Base-by-base conservation (phyloP, 352 stramenopile genomes). In the Globisporangium nagaii region DNA sequence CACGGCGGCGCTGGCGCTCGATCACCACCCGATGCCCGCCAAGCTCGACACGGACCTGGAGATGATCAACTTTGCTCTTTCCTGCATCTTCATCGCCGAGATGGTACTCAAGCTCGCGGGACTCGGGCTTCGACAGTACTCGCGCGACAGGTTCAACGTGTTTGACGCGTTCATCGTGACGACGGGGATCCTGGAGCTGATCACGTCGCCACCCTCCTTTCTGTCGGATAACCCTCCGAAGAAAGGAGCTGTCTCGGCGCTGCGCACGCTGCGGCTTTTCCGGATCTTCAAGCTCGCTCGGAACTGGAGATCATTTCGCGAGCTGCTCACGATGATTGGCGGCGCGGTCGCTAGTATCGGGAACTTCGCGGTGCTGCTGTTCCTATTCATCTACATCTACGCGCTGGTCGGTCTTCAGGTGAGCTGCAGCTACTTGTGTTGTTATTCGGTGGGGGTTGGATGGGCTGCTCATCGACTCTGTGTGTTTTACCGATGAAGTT, bases 331-430 rank as follows among this genome's bases (percentile, higher is more conserved):
- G 13, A 94, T 96, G 55, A 96, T 98, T n/a, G 58, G 65, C 19
- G 70, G 83, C 25, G 93, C 93, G 5, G 73, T 98, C n/a, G 75
- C 88, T 0, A 96, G 97, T 31, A 94, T 98, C 36, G 71, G 69
- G 5, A 98, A 98, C 66, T 98, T 98, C 55, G 86, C 66, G 0
- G 73, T 98, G 36, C 82, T 99, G 7, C 73, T 99, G 9, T 83
- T 96, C 49, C 73, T 98, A 17, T 98, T 98, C 63, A 95, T 98
- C 51, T 98, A 96, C 64, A 97, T 98, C 42, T 98, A 96, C 62
- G 79, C 88, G 25, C 71, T 98, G 28, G 54, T 97, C 11, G 90
- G 90, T 1, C 71, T 97, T 22, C 90, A 97, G 71, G 73, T 85
- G 45, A 31, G 62, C 4, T 22, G n/a, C n/a, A 20, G 4, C 11